Evolutionary conservation across 768 basidiomycete species (phyloP).

Genomic region (Termitomyces sp.): DNA sequence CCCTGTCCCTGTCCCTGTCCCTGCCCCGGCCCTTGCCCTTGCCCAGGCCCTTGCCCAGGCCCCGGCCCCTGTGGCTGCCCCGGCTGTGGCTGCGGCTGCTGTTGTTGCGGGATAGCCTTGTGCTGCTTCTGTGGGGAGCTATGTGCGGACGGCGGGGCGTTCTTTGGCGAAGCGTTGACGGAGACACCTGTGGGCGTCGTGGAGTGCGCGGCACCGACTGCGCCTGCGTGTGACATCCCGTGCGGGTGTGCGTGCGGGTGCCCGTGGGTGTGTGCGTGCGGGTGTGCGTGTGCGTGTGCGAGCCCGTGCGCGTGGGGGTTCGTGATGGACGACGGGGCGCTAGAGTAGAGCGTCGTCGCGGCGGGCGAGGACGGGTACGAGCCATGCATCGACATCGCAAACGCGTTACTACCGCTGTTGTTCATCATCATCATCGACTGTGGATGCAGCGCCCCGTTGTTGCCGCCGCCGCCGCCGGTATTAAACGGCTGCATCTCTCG

Average conservation of each 20-base stretch:
- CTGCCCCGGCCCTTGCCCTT: too few species aligned
- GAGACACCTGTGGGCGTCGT: too few species aligned
- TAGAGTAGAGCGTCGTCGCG: constrained; percentile 45
- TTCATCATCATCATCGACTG: constrained; percentile 6
- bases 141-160: constrained; percentile 41
- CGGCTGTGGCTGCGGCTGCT: too few species aligned
- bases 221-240: background rate
- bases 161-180: constrained; percentile 48
- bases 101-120: constrained; percentile 48
- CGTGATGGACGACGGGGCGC: constrained; percentile 38
- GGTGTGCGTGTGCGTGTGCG: too few species aligned
- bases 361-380: constrained; percentile 15
- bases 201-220: too few species aligned
- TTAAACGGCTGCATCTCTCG: constrained; percentile 27
- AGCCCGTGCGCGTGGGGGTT: constrained; percentile 18
- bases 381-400: background rate
- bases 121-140: constrained; percentile 60
- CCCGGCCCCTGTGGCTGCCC: background rate
- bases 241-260: background rate
- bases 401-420: background rate
- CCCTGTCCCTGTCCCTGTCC: background rate
- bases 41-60: too few species aligned
- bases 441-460: background rate
- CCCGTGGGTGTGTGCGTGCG: too few species aligned
- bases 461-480: background rate